Evolutionary conservation across 345 rosid species (phyloP).

Genomic region (Pelargonium nanum): DNA sequence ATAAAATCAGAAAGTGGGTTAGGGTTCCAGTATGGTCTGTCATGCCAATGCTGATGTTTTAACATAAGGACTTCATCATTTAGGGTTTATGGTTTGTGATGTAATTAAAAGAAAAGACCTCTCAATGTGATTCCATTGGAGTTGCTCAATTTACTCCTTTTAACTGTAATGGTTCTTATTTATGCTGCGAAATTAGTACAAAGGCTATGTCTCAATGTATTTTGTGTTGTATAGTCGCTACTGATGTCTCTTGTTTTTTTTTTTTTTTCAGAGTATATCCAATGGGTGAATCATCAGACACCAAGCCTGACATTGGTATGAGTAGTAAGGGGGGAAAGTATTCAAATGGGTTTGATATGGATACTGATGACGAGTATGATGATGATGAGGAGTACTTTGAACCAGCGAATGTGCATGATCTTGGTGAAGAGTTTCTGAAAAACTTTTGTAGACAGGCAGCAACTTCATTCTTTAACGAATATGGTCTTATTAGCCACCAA

Average conservation of each 20-base stretch:
- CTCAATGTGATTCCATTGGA: background rate
- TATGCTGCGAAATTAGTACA: background rate
- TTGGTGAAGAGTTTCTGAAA: constrained; percentile 39
- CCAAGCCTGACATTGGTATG: constrained; percentile 11
- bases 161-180: background rate
- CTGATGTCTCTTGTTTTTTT: background rate
- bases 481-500: constrained; percentile 78
- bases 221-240: background rate
- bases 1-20: too few relatives aligned
- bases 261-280: constrained; percentile 13
- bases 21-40: too few relatives aligned
- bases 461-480: constrained; percentile 47
- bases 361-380: constrained; percentile 14
- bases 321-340: constrained; percentile 16
- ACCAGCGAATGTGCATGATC: constrained; percentile 16
- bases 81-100: background rate
- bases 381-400: constrained; percentile 27
- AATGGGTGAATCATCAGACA: constrained; percentile 21
- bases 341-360: constrained; percentile 14
- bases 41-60: background rate
- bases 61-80: background rate
- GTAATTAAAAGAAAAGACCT: background rate
- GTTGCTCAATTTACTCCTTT: background rate
- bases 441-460: constrained; percentile 57
- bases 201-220: background rate